Conservation (phyloP, 163 green algal species). For the Volvox carteri region DNA sequence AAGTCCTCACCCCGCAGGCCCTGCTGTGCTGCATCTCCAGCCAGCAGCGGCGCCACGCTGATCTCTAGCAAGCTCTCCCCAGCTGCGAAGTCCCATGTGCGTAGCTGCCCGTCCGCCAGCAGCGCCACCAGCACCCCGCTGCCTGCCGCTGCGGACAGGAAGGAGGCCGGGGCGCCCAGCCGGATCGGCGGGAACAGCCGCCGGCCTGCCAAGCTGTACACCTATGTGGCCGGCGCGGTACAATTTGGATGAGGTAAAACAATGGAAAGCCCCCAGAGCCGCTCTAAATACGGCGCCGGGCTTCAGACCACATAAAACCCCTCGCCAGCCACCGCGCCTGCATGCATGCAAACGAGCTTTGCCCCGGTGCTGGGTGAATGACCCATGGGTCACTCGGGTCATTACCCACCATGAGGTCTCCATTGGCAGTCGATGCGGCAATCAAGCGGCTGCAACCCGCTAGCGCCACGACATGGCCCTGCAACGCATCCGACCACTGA, state of each 20-base stretch:
- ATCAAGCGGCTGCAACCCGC: slow-evolving; percentile 73
- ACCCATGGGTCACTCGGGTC: too few relatives aligned
- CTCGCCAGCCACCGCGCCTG: too few relatives aligned
- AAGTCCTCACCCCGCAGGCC: slow-evolving; percentile 1
- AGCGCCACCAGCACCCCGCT: slow-evolving; percentile 78
- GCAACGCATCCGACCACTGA: slow-evolving; percentile 71
- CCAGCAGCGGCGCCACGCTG: slow-evolving; percentile 70
- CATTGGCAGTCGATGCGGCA: slow-evolving; percentile 68
- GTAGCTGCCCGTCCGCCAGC: slow-evolving; percentile 67
- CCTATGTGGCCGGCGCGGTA: slow-evolving; percentile 49
- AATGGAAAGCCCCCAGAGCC: too few relatives aligned
- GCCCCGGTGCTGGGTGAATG: too few relatives aligned
- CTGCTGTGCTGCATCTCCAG: background rate
- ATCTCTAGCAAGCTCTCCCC: slow-evolving; percentile 53
- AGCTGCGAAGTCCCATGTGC: slow-evolving; percentile 75
- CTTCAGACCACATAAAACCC: too few relatives aligned
- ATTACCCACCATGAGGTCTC: slow-evolving; percentile 70
- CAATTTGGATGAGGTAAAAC: too few relatives aligned
- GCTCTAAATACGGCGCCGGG: too few relatives aligned
- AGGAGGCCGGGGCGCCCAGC: slow-evolving; percentile 68
- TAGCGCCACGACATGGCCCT: slow-evolving; percentile 61
- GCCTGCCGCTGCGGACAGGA: slow-evolving; percentile 58
- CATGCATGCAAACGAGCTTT: too few relatives aligned
- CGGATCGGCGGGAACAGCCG: slow-evolving; percentile 76
- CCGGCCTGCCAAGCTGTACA: slow-evolving; percentile 76